phyloP scores from a whole-genome alignment of 2,329 filamentous ascomycete genomes.

The Eurotiales sp. region DNA sequence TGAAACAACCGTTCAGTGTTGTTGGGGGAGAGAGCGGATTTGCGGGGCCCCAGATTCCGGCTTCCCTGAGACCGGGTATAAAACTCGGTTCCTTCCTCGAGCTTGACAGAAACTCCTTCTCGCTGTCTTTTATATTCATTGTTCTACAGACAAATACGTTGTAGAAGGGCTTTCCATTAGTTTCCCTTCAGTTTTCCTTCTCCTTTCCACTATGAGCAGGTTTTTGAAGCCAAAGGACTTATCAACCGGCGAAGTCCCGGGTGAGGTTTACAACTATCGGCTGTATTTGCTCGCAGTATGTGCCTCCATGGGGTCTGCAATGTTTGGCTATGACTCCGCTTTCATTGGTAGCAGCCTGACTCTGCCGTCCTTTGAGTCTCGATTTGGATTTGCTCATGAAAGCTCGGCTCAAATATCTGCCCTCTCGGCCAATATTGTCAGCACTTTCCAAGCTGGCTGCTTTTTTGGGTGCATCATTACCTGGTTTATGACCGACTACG shows the following conservation, averaged over 20 bases:
- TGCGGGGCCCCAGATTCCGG: no score
- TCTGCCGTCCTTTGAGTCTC: slow-evolving; percentile 4
- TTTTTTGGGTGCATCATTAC: slow-evolving; percentile 38
- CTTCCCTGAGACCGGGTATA: no score
- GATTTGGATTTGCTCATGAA: not conserved
- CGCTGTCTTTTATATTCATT: no score
- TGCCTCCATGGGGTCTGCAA: slow-evolving; percentile 21
- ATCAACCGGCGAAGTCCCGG: slow-evolving; percentile 1
- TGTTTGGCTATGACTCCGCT: slow-evolving; percentile 12
- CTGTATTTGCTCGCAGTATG: slow-evolving; percentile 6
- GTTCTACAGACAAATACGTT: no score
- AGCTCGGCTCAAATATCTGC: not conserved
- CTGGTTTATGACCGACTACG: slow-evolving; percentile 46
- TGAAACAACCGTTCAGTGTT: no score
- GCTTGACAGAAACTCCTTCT: no score
- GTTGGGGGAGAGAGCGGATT: no score
- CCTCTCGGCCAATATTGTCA: slow-evolving; percentile 49
- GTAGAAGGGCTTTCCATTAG: no score
- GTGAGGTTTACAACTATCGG: slow-evolving; percentile 4
- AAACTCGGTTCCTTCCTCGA: no score
- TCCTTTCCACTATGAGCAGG: no score
- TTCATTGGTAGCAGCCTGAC: slow-evolving; percentile 8
- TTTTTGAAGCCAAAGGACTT: slow-evolving; percentile 3
- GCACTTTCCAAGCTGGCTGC: slow-evolving; percentile 66
- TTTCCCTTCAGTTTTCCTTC: no score